These are phyloP conservation scores for Hortaea sp. DNA, from an alignment of 2,329 filamentous ascomycete species.

Conservation along the genomic window DNA sequence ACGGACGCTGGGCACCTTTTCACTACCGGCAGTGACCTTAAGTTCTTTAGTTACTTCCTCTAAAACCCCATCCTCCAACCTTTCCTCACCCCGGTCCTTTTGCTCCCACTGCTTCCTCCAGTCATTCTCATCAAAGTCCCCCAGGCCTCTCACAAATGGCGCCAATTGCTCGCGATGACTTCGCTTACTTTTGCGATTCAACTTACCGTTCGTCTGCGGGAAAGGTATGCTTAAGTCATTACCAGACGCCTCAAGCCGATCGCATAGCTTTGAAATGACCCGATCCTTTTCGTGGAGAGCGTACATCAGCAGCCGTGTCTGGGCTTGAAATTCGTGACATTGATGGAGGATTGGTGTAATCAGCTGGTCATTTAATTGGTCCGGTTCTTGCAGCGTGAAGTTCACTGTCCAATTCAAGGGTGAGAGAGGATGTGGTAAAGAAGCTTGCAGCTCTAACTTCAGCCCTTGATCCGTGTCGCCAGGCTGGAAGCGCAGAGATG, in stretches of 20 bases:
- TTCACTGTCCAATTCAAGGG: constrained; percentile 57
- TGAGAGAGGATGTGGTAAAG: constrained; percentile 52
- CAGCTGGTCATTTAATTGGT: constrained; percentile 38
- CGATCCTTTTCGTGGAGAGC: constrained; percentile 49
- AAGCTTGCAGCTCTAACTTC: constrained; percentile 46
- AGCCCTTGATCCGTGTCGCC: constrained; percentile 24
- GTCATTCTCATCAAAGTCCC: constrained; percentile 39
- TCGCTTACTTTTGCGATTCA: constrained; percentile 28
- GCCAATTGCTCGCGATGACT: constrained; percentile 42
- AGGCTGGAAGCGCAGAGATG: constrained; percentile 4
- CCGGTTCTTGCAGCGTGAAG: constrained; percentile 35
- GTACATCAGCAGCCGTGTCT: constrained; percentile 39
- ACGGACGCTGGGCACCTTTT: too few species aligned
- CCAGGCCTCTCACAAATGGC: constrained; percentile 45
- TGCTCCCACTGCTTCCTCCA: constrained; percentile 26
- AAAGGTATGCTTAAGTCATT: constrained; percentile 49
- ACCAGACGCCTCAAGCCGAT: constrained; percentile 47
- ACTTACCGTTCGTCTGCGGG: constrained; percentile 41
- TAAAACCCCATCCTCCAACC: constrained; percentile 3
- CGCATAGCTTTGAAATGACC: constrained; percentile 47
- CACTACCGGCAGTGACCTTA: too few species aligned
- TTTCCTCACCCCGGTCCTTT: neutral
- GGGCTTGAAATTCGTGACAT: constrained; percentile 36
- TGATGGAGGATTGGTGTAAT: constrained; percentile 44
- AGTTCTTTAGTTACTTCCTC: constrained; percentile 2